Evolutionary conservation across 345 rosid species (phyloP).

Genomic region (Syzygium jambos): DNA sequence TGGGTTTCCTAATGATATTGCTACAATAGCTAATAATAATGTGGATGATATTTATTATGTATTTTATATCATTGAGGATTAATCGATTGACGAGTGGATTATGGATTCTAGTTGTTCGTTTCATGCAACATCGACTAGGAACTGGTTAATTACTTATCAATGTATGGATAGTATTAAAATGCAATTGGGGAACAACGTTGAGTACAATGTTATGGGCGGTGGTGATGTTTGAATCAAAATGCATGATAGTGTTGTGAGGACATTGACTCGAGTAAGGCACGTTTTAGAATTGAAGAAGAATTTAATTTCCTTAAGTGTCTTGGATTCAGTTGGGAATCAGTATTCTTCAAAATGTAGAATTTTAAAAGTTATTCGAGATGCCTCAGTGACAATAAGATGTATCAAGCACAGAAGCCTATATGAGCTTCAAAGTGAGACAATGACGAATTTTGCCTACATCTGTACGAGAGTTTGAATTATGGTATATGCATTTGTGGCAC

Average conservation of each 20-base stretch:
- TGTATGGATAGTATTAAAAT: neutral
- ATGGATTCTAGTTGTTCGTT: neutral
- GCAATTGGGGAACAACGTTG: accelerated
- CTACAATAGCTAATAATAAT: too few species aligned
- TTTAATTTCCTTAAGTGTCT: neutral
- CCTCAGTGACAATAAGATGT: neutral
- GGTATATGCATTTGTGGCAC: neutral
- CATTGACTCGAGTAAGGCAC: neutral
- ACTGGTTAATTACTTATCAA: neutral
- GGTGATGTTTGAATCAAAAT: neutral
- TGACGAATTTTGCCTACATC: neutral
- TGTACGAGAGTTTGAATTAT: too few species aligned
- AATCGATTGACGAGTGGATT: accelerated
- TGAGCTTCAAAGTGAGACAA: accelerated
- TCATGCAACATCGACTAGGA: neutral
- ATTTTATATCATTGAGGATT: neutral
- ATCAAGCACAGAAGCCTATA: neutral
- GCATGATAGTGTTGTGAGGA: neutral
- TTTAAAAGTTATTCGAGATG: too few species aligned
- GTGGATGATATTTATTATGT: neutral
- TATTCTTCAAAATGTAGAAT: neutral
- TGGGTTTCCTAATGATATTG: neutral
- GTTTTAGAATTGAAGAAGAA: neutral
- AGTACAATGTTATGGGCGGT: neutral
- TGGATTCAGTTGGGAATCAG: neutral